phyloP scores from a whole-genome alignment of 371 early-diverging fungal species.

The Thermomucor indicae-seudaticae region DNA sequence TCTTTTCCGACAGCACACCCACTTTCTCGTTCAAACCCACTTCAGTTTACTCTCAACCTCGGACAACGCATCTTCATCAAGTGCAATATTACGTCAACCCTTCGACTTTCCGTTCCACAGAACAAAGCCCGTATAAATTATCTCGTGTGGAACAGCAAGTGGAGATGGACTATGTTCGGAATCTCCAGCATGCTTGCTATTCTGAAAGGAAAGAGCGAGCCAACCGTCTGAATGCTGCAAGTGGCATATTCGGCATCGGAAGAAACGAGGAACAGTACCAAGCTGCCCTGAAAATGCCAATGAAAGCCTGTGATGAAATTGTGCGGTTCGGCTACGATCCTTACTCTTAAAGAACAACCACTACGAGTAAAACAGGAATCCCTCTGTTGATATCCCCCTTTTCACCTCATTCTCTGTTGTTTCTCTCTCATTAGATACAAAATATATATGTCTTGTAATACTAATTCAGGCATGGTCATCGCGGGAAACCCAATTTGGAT shows the following conservation, averaged over 20 bases:
- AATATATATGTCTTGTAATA: too few relatives aligned
- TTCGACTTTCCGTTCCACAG: constrained; percentile 21
- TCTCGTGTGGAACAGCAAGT: constrained; percentile 38
- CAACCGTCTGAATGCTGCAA: constrained; percentile 22
- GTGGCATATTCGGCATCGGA: constrained; percentile 34
- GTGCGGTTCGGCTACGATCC: constrained; percentile 27
- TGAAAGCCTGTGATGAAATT: constrained; percentile 34
- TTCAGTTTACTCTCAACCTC: constrained; percentile 29
- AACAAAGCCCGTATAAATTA: constrained; percentile 24
- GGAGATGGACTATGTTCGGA: constrained; percentile 34
- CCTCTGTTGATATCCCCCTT: too few relatives aligned
- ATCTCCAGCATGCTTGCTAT: constrained; percentile 29
- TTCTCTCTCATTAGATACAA: too few relatives aligned
- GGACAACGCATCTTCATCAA: constrained; percentile 27
- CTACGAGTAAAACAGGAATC: background rate
- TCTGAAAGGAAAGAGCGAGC: constrained; percentile 27
- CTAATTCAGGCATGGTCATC: too few relatives aligned
- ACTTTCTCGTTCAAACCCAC: constrained; percentile 34
- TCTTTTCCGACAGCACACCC: constrained; percentile 36
- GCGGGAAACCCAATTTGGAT: too few relatives aligned
- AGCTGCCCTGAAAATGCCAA: constrained; percentile 29
- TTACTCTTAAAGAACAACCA: too few relatives aligned
- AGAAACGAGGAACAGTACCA: constrained; percentile 35
- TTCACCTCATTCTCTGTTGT: too few relatives aligned
- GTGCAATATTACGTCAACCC: constrained; percentile 47